Percentiles rank a stretch among this genome's conserved stretches.
These are phyloP conservation scores for Trypanosoma congolense DNA, from an alignment of 208 protist species.

Conservation along the genomic window DNA sequence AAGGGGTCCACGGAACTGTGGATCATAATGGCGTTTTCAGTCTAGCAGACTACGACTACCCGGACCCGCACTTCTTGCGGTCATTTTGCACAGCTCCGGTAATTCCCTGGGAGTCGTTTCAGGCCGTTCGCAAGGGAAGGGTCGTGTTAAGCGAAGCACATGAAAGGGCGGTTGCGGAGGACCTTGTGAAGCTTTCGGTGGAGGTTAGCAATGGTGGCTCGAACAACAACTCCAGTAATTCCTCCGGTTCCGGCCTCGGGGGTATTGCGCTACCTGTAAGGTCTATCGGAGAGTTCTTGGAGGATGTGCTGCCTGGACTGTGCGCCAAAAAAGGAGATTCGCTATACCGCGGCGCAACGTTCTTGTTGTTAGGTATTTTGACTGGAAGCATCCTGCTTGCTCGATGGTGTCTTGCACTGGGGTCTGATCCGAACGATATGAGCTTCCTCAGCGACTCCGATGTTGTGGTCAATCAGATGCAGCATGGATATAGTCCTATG, in stretches of 20 bases:
- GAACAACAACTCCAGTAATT: slow-evolving; percentile 1
- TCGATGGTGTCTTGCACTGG: slow-evolving; percentile 60
- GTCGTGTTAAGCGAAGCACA: slow-evolving; percentile 47
- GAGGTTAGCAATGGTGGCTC: slow-evolving; percentile 7
- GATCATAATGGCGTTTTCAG: slow-evolving; percentile 13
- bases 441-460: slow-evolving; percentile 66
- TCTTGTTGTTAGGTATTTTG: slow-evolving; percentile 73
- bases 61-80: slow-evolving; percentile 39
- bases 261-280: slow-evolving; percentile 59
- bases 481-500: slow-evolving; percentile 84
- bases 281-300: slow-evolving; percentile 72
- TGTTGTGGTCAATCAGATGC: slow-evolving; percentile 64
- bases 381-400: slow-evolving; percentile 65
- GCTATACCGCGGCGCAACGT: slow-evolving; percentile 59
- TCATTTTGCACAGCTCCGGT: slow-evolving; percentile 72
- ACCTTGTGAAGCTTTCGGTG: slow-evolving; percentile 54
- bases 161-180: slow-evolving; percentile 57
- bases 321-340: slow-evolving; percentile 26
- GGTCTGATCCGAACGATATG: slow-evolving; percentile 85
- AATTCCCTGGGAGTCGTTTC: slow-evolving; percentile 74
- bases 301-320: slow-evolving; percentile 63
- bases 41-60: slow-evolving; percentile 29
- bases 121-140: slow-evolving; percentile 49
- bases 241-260: slow-evolving; percentile 20
- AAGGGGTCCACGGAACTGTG: slow-evolving; percentile 9